A percentile compares a stretch with the other conserved stretches of the same genome.
These are phyloP conservation scores for Clonostachys sp. DNA, from an alignment of 2,329 filamentous ascomycete genomes.

Conservation along the genomic window DNA sequence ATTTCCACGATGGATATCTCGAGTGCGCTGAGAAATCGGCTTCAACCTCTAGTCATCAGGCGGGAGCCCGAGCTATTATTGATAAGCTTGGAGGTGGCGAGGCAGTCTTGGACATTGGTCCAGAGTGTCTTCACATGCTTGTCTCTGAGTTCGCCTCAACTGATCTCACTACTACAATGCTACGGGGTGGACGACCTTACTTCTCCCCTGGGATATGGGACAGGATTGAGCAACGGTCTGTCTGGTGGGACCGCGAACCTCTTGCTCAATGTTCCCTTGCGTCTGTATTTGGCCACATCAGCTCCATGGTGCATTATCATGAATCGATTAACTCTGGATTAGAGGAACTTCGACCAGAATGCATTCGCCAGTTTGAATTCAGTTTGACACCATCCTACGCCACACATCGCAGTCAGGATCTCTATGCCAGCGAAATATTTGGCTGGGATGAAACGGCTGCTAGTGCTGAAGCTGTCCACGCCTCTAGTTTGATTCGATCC, in stretches of 20 bases:
- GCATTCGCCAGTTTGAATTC: no score
- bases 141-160: constrained; percentile 36
- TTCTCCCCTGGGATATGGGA: constrained; percentile 30
- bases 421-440: no score
- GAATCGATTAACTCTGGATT: constrained; percentile 13
- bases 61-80: constrained; percentile 27
- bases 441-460: no score
- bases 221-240: constrained; percentile 27
- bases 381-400: constrained; percentile 8
- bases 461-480: neutral
- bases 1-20: constrained; percentile 32
- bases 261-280: constrained; percentile 24
- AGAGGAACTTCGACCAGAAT: constrained; percentile 5
- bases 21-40: constrained; percentile 17
- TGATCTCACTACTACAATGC: constrained; percentile 33
- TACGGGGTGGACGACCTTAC: constrained; percentile 28
- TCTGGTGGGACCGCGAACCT: constrained; percentile 35
- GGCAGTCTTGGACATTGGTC: constrained; percentile 11
- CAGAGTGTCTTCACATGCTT: constrained; percentile 26
- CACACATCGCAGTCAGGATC: neutral
- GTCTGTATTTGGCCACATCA: constrained; percentile 21
- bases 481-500: constrained; percentile 26
- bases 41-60: constrained; percentile 25
- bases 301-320: constrained; percentile 18
- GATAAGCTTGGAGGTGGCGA: constrained; percentile 20